These are phyloP conservation scores for Udeniomyces megalosporus DNA, from an alignment of 768 basidiomycete genomes.

Conservation along the genomic window DNA sequence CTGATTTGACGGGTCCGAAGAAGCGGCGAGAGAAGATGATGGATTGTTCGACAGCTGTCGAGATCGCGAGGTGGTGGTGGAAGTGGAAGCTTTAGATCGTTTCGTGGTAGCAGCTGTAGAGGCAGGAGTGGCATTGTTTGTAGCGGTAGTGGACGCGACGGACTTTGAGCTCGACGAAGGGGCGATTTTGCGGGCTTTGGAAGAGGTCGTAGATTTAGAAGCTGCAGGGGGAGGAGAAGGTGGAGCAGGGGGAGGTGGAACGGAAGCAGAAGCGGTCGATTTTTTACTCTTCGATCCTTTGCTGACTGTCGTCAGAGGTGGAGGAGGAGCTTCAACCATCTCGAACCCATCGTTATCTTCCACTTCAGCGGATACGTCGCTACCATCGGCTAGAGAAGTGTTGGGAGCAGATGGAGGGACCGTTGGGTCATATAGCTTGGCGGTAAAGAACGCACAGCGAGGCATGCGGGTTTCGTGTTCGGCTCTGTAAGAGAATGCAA, in stretches of 20 bases:
- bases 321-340: conserved; percentile 2
- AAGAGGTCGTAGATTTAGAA: no score
- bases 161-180: no score
- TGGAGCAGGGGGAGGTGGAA: no score
- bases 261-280: no score
- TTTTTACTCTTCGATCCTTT: neutral
- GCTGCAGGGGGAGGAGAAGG: no score
- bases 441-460: conserved; percentile 8
- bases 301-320: neutral
- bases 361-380: neutral
- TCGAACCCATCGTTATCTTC: neutral
- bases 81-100: no score
- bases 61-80: no score
- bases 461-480: conserved; percentile 4
- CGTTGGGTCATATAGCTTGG: neutral
- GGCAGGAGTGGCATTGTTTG: no score
- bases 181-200: no score
- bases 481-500: neutral
- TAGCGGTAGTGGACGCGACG: no score
- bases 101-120: neutral
- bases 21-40: neutral
- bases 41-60: no score
- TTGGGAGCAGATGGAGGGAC: neutral
- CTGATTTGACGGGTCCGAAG: neutral
- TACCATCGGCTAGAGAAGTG: neutral